A percentile compares a stretch with the other conserved stretches of the same genome.
Evolutionary conservation across 148 eudicot species (phyloP).

Genomic region (Dianthus caryophyllus): DNA sequence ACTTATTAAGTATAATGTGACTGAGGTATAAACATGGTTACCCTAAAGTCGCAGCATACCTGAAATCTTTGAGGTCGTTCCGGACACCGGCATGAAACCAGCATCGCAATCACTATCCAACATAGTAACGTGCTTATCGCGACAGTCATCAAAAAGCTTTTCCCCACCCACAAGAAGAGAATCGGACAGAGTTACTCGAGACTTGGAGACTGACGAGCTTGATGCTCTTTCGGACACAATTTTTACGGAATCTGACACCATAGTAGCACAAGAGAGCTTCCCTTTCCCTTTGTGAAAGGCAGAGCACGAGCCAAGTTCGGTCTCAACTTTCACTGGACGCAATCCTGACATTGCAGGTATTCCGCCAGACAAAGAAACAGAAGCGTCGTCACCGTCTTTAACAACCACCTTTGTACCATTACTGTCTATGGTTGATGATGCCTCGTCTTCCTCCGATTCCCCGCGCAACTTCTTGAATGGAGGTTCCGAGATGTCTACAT

Average conservation of each 20-base stretch:
- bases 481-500: slow-evolving; percentile 21
- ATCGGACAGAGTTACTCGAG: slow-evolving; percentile 15
- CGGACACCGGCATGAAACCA: slow-evolving; percentile 9
- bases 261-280: slow-evolving; percentile 21
- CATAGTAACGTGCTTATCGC: background rate
- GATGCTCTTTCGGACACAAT: slow-evolving; percentile 24
- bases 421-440: slow-evolving; percentile 29
- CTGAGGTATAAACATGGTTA: too few species aligned
- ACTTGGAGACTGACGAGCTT: slow-evolving; percentile 23
- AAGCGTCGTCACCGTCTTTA: slow-evolving; percentile 19
- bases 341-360: slow-evolving; percentile 20
- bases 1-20: too few species aligned
- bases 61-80: slow-evolving; percentile 26
- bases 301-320: slow-evolving; percentile 23
- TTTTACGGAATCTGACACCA: slow-evolving; percentile 19
- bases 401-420: background rate
- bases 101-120: background rate
- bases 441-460: slow-evolving; percentile 33
- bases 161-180: slow-evolving; percentile 12
- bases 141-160: slow-evolving; percentile 5
- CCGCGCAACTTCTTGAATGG: slow-evolving; percentile 33
- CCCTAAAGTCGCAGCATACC: too few species aligned
- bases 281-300: slow-evolving; percentile 35
- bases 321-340: slow-evolving; percentile 13
- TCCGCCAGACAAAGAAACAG: slow-evolving; percentile 17